Evolutionary conservation across 371 early-diverging fungal genomes (phyloP).

Genomic region (Mucor saturninus): DNA sequence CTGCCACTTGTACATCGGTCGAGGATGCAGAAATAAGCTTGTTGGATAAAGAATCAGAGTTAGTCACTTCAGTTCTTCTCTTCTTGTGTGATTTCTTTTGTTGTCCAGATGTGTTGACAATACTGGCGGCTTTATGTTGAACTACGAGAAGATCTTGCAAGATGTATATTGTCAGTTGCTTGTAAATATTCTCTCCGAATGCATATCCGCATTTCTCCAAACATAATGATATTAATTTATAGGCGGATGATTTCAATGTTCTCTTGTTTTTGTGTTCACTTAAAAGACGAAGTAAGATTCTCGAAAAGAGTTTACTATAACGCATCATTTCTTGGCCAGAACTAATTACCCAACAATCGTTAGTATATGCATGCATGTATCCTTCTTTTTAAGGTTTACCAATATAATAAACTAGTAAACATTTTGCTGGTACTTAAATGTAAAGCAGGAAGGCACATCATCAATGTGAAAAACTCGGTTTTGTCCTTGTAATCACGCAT

Average conservation of each 20-base stretch:
- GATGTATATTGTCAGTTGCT: slow-evolving; percentile 34
- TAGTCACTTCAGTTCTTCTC: slow-evolving; percentile 43
- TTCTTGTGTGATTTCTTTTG: slow-evolving; percentile 42
- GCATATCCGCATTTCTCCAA: slow-evolving; percentile 50
- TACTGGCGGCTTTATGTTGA: slow-evolving; percentile 20
- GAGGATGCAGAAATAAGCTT: slow-evolving; percentile 22
- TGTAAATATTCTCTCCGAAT: slow-evolving; percentile 44
- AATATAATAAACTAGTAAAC: slow-evolving; percentile 42
- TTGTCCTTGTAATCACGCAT: slow-evolving; percentile 46
- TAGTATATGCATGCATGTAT: not conserved
- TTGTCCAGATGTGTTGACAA: slow-evolving; percentile 4
- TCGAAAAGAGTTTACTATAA: slow-evolving; percentile 44
- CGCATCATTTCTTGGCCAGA: slow-evolving; percentile 44
- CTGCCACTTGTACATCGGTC: slow-evolving; percentile 40
- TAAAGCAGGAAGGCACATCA: slow-evolving; percentile 48
- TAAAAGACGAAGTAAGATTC: slow-evolving; percentile 46
- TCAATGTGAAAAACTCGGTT: slow-evolving; percentile 41
- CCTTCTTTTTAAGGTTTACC: slow-evolving; percentile 29
- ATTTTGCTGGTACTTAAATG: slow-evolving; percentile 45
- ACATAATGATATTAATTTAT: slow-evolving; percentile 46
- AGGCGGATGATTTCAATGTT: slow-evolving; percentile 40
- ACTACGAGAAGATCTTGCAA: slow-evolving; percentile 36
- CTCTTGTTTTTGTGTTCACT: slow-evolving; percentile 44
- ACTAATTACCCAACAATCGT: slow-evolving; percentile 18
- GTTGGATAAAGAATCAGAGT: slow-evolving; percentile 38